Evolutionary conservation across 305 asterid species (phyloP), one percentile per base, ranked within the genome.

Genomic region (Striga hermonthica): DNA sequence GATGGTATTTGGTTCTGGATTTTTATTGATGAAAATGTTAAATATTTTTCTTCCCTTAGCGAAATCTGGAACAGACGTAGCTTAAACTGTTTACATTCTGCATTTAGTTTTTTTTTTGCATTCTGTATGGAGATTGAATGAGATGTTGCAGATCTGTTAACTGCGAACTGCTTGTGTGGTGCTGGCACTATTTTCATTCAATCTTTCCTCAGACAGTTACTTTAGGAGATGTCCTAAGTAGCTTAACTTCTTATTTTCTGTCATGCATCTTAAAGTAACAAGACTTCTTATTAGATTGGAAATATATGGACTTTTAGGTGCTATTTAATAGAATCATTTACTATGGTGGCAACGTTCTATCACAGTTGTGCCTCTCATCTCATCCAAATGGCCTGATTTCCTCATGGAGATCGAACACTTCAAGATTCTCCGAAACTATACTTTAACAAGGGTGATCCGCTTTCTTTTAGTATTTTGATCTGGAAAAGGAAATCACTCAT

Each of bases 131-230:
- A 56, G 57, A 66, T 57, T 66, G 43, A 15, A 38, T 69, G 60
- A 60, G 67, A 10, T 57, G 60, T 53, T 65, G 10, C 56, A 41
- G 16, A 56, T 55, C 38, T 55, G 5, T 48, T 48, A n/a, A 15
- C 39, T 70, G 64, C 45, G 16, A 44, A 49, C 62, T 37, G 41
- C 49, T 28, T 62, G 60, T n/a, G 57, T 70, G 40, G 57, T n/a
- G 41, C 61, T 10, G 49, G 31, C 65, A 57, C 66, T 12, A 56
- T 57, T 52, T 37, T 57, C 16, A 37, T 71, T 37, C 48, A 43
- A 48, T 43, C 28, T 38, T 37, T 58, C 36, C 43, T 45, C 37
- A 3, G 14, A 12, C 14, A 48, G 14, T n/a, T 64, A 52, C 57
- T 7, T 13, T 52, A 15, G 57, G 57, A 16, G 57, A 16, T 48